phyloP scores from a whole-genome alignment of 495 filamentous ascomycete genomes.

The Neurospora hispaniola region DNA sequence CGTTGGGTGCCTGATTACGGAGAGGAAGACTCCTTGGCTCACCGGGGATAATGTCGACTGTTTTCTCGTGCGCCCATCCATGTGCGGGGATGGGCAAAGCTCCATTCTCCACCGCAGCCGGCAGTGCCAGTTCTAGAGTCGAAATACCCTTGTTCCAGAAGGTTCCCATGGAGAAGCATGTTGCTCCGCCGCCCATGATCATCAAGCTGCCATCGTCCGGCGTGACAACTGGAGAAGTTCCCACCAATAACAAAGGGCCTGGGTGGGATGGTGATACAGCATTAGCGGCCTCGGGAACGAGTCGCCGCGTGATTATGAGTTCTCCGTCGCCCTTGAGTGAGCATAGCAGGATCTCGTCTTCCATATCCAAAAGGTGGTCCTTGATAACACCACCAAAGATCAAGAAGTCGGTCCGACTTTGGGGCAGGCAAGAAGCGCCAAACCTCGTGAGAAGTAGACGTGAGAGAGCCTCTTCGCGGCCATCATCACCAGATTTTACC shows the following conservation, averaged over 20 bases:
- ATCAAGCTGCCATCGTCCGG: conserved; percentile 33
- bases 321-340: background rate
- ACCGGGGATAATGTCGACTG: conserved; percentile 17
- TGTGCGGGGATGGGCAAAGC: background rate
- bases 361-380: conserved; percentile 21
- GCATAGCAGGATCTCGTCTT: conserved; percentile 23
- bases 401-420: conserved; percentile 3
- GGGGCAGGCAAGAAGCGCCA: conserved; percentile 18
- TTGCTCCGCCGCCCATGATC: conserved; percentile 70
- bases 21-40: background rate
- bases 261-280: background rate
- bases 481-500: background rate
- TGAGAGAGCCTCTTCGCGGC: background rate
- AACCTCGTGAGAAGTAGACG: conserved; percentile 16
- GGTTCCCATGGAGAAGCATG: conserved; percentile 70
- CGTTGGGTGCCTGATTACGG: background rate
- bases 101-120: background rate
- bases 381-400: conserved; percentile 42
- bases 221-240: conserved; percentile 38
- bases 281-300: background rate
- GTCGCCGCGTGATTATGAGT: conserved; percentile 9
- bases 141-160: conserved; percentile 26
- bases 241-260: conserved; percentile 52
- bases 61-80: conserved; percentile 16
- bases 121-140: conserved; percentile 1